These are phyloP conservation scores for Arthrinium puccinioides DNA, from an alignment of 2,329 filamentous ascomycete genomes.

Conservation along the genomic window DNA sequence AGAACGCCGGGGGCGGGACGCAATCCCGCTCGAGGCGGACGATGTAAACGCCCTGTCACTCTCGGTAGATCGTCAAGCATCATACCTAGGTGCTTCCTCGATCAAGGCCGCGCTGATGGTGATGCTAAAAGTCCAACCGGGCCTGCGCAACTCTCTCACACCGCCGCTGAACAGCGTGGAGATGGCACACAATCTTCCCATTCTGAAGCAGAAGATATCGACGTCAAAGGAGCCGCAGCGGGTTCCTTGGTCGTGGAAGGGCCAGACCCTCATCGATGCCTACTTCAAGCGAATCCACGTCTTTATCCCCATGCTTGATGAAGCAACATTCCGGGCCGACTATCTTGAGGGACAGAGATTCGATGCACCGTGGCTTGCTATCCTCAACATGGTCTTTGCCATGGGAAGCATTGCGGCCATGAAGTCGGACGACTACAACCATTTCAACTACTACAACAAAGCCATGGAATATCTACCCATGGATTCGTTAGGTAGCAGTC, in stretches of 20 bases:
- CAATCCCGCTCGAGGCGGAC: slow-evolving; percentile 58
- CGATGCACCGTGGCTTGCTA: slow-evolving; percentile 63
- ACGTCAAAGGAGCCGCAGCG: slow-evolving; percentile 39
- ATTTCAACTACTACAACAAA: slow-evolving; percentile 62
- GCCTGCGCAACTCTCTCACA: slow-evolving; percentile 36
- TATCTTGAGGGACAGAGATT: slow-evolving; percentile 55
- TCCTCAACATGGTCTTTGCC: slow-evolving; percentile 71
- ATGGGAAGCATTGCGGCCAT: slow-evolving; percentile 65
- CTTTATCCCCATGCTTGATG: slow-evolving; percentile 67
- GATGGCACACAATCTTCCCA: slow-evolving; percentile 36
- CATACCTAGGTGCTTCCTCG: slow-evolving; percentile 67
- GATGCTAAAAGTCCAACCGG: slow-evolving; percentile 52
- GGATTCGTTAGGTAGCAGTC: slow-evolving; percentile 61
- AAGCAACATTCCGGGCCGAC: slow-evolving; percentile 59
- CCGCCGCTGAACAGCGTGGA: slow-evolving; percentile 39
- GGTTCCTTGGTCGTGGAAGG: slow-evolving; percentile 55
- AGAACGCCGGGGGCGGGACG: slow-evolving; percentile 44
- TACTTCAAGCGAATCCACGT: slow-evolving; percentile 69
- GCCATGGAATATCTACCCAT: slow-evolving; percentile 61
- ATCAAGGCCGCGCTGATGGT: slow-evolving; percentile 69
- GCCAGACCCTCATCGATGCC: slow-evolving; percentile 63
- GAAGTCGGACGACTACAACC: slow-evolving; percentile 57
- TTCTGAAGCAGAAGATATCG: slow-evolving; percentile 33
- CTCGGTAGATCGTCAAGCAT: slow-evolving; percentile 48
- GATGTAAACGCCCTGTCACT: slow-evolving; percentile 65